A percentile compares a stretch with the other conserved stretches of the same genome.
These are phyloP conservation scores for Chlamydomonas schloesseri DNA, from an alignment of 139 green algal species.

Conservation along the genomic window DNA sequence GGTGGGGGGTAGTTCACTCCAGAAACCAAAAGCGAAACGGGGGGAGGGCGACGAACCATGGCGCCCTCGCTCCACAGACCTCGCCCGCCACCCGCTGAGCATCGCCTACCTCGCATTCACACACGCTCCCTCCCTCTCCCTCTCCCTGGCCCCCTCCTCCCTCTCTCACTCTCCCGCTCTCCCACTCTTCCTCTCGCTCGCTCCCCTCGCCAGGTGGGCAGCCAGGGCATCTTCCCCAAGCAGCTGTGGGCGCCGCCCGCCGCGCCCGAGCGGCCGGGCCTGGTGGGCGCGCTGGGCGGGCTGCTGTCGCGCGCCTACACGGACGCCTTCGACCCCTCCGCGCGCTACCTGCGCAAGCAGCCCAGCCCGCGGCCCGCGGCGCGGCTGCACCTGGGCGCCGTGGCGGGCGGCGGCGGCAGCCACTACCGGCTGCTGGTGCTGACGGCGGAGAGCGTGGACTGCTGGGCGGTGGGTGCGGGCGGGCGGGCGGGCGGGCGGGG, in stretches of 20 bases:
- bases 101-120: too few species aligned
- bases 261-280: neutral
- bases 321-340: conserved; percentile 53
- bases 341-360: conserved; percentile 41
- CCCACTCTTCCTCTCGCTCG: neutral
- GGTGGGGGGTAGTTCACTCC: too few species aligned
- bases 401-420: neutral
- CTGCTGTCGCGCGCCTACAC: conserved; percentile 18
- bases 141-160: neutral
- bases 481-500: neutral
- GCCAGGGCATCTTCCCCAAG: conserved; percentile 35
- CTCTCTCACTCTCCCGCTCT: neutral
- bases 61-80: too few species aligned
- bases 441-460: conserved; percentile 47
- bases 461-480: conserved; percentile 49
- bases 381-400: conserved; percentile 24
- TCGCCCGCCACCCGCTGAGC: too few species aligned
- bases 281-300: conserved; percentile 49
- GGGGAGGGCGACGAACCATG: too few species aligned
- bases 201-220: neutral
- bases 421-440: conserved; percentile 49
- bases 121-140: neutral
- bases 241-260: neutral
- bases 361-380: conserved; percentile 14
- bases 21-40: too few species aligned